phyloP scores from a whole-genome alignment of 2,329 filamentous ascomycete genomes.

The Penicillium crustosum region DNA sequence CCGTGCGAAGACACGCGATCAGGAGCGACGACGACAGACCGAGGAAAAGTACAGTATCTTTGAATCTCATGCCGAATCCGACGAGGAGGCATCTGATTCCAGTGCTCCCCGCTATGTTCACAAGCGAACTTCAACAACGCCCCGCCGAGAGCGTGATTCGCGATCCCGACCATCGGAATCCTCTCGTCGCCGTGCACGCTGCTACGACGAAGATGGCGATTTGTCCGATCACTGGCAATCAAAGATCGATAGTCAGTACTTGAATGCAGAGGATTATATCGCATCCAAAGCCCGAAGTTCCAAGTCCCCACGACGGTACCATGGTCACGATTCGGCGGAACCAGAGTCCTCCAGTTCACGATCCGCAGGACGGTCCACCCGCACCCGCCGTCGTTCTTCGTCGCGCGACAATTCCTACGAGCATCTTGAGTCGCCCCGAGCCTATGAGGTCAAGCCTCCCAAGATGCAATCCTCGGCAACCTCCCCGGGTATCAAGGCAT shows the following conservation, averaged over 20 bases:
- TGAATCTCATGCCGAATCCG: conserved; percentile 33
- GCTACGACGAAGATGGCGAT: conserved; percentile 29
- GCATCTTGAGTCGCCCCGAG: conserved; percentile 27
- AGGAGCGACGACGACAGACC: conserved; percentile 43
- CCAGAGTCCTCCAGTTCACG: conserved; percentile 34
- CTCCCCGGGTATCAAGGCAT: conserved; percentile 33
- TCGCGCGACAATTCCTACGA: conserved; percentile 37
- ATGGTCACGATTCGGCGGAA: conserved; percentile 33
- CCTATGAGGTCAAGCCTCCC: conserved; percentile 31
- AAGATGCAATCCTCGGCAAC: conserved; percentile 39
- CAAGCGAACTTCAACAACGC: conserved; percentile 23
- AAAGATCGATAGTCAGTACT: conserved; percentile 36
- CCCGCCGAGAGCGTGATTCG: conserved; percentile 20
- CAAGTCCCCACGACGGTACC: conserved; percentile 34
- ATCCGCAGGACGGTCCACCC: conserved; percentile 33
- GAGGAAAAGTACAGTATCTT: conserved; percentile 30
- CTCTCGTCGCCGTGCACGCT: conserved; percentile 22
- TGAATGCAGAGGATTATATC: conserved; percentile 42
- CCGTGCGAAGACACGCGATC: conserved; percentile 43
- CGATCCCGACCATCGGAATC: conserved; percentile 25
- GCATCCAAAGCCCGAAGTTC: conserved; percentile 33
- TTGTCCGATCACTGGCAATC: conserved; percentile 29
- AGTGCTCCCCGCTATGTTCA: conserved; percentile 25
- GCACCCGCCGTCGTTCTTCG: conserved; percentile 26
- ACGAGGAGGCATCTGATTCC: conserved; percentile 35